These are phyloP conservation scores for Cokeromyces recurvatus DNA, from an alignment of 371 early-diverging fungal species.

Conservation along the genomic window DNA sequence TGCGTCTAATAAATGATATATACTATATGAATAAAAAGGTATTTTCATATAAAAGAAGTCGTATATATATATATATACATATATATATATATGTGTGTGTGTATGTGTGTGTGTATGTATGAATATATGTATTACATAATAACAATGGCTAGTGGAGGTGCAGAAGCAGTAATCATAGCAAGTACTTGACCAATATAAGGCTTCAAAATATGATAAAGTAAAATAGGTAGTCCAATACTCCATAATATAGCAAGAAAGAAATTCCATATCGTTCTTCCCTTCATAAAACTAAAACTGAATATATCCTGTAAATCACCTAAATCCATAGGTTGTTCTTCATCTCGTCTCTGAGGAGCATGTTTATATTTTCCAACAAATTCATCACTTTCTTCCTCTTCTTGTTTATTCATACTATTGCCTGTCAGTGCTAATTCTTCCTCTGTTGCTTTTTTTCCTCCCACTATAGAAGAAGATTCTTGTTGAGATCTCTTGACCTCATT, in stretches of 20 bases:
- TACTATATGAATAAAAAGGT: neutral
- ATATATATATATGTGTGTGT: too few relatives aligned
- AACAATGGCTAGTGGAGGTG: conserved; percentile 24
- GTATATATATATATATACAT: too few relatives aligned
- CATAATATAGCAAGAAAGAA: conserved; percentile 24
- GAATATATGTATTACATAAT: too few relatives aligned
- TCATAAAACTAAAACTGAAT: conserved; percentile 23
- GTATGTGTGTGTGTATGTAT: too few relatives aligned
- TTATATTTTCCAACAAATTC: conserved; percentile 3
- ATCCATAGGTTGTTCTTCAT: conserved; percentile 27
- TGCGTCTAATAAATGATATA: conserved; percentile 12
- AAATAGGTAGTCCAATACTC: conserved; percentile 25
- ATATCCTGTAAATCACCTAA: conserved; percentile 19
- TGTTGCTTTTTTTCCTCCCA: neutral
- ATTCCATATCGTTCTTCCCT: conserved; percentile 22
- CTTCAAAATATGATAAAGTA: conserved; percentile 18
- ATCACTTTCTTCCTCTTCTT: conserved; percentile 2
- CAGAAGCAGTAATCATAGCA: conserved; percentile 25
- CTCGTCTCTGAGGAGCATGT: conserved; percentile 7
- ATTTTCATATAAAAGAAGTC: too few relatives aligned
- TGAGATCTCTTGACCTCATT: neutral
- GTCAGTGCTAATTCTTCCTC: neutral
- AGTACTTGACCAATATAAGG: conserved; percentile 22
- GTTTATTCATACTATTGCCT: neutral
- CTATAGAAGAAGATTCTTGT: too few relatives aligned